Conservation (phyloP, 208 protist genomes). For the Acanthamoeba lenticulata region DNA sequence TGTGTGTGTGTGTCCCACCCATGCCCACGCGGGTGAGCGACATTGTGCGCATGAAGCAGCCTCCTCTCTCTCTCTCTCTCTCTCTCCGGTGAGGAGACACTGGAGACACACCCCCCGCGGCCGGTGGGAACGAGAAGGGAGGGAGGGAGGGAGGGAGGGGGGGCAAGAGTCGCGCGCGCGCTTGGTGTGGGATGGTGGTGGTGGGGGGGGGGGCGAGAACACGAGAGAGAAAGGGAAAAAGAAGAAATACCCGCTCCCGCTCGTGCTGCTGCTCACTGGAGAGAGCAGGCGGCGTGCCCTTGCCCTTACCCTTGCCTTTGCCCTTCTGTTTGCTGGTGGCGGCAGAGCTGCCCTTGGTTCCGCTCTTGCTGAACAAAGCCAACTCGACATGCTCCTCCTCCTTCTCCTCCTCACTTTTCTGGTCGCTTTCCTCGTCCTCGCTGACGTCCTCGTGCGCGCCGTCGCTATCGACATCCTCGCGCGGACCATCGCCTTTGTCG, state of each 20-base stretch:
- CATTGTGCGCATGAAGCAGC: too few species aligned
- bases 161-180: too few species aligned
- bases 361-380: not conserved
- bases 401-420: not conserved
- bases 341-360: not conserved
- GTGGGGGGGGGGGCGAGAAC: too few species aligned
- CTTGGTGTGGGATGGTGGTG: too few species aligned
- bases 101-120: not conserved
- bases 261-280: constrained; percentile 20
- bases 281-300: not conserved
- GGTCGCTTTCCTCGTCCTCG: not conserved
- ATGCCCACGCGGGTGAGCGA: not conserved
- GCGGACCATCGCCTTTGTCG: too few species aligned
- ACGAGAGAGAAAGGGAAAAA: not conserved
- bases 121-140: not conserved
- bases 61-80: too few species aligned
- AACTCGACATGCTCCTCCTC: not conserved
- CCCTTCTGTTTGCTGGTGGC: not conserved
- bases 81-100: too few species aligned
- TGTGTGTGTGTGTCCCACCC: not conserved
- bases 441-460: not conserved
- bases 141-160: too few species aligned
- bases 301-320: not conserved
- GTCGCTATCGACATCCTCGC: too few species aligned
- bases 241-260: not conserved